Evolutionary conservation across 768 basidiomycete species (phyloP).

Genomic region (Guyanaporus albipodus): DNA sequence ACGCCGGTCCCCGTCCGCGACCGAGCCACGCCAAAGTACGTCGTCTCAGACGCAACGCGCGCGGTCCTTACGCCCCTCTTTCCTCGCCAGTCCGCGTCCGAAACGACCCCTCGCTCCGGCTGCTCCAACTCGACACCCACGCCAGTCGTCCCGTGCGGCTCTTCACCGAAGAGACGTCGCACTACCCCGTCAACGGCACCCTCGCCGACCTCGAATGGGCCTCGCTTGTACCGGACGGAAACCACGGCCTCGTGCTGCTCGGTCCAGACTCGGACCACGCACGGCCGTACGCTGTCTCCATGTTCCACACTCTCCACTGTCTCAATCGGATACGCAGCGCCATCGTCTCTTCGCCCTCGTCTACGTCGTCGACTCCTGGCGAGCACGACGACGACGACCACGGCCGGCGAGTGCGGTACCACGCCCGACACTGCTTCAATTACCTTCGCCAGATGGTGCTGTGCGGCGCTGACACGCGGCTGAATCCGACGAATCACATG

Average conservation of each 20-base stretch:
- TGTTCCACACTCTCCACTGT: constrained; percentile 41
- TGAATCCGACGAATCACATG: constrained; percentile 25
- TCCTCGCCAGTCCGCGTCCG: constrained; percentile 12
- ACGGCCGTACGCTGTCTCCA: constrained; percentile 33
- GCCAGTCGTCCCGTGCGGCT: constrained; percentile 1
- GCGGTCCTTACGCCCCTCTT: background rate
- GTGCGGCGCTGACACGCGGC: constrained; percentile 32
- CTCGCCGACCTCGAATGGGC: constrained; percentile 26
- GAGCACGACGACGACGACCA: too few relatives aligned
- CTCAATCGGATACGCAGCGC: constrained; percentile 35
- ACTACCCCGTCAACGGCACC: constrained; percentile 22
- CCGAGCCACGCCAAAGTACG: constrained; percentile 15
- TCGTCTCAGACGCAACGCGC: background rate
- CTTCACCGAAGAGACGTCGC: constrained; percentile 23
- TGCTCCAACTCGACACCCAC: constrained; percentile 17
- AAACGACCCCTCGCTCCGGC: constrained; percentile 1
- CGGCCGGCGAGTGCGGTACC: constrained; percentile 3
- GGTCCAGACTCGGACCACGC: constrained; percentile 7
- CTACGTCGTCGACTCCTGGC: too few relatives aligned
- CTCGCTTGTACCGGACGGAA: constrained; percentile 18
- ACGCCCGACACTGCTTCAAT: constrained; percentile 36
- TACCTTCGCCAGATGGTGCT: constrained; percentile 38
- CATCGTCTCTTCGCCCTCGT: constrained; percentile 4
- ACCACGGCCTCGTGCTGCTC: constrained; percentile 19
- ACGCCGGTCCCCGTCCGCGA: background rate